phyloP scores from a whole-genome alignment of 139 green algal genomes.

The Spirogloea muscicola region DNA sequence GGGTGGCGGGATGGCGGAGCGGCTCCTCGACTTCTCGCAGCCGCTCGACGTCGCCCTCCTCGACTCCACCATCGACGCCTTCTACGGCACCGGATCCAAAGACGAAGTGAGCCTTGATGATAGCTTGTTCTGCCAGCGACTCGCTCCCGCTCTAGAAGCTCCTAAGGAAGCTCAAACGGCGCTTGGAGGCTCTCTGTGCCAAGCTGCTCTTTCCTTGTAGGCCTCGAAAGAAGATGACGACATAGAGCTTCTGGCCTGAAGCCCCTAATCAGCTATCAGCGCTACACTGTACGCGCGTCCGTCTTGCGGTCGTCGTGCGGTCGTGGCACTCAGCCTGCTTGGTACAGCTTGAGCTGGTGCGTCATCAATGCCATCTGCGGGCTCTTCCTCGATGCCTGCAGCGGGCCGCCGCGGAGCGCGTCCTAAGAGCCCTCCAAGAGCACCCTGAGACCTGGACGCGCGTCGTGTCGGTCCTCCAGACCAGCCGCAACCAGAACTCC shows the following conservation, averaged over 20 bases:
- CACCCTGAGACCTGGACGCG: slow-evolving; percentile 88
- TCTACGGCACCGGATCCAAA: slow-evolving; percentile 67
- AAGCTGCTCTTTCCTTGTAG: no score
- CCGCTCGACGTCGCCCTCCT: slow-evolving; percentile 82
- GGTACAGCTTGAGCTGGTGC: no score
- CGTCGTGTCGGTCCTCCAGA: slow-evolving; percentile 89
- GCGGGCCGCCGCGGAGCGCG: slow-evolving; percentile 72
- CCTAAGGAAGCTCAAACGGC: no score
- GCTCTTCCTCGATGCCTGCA: slow-evolving; percentile 88
- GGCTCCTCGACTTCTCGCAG: slow-evolving; percentile 79
- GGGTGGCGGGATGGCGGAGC: slow-evolving; percentile 50
- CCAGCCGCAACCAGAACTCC: slow-evolving; percentile 75
- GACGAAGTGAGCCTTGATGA: slow-evolving; percentile 61
- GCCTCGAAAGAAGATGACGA: no score
- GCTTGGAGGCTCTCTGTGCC: no score
- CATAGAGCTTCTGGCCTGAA: no score
- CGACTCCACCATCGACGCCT: slow-evolving; percentile 76
- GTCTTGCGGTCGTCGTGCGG: no score
- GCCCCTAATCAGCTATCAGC: no score
- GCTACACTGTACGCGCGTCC: no score
- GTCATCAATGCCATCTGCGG: no score
- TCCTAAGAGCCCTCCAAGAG: slow-evolving; percentile 85
- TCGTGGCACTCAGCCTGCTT: no score
- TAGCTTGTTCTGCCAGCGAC: not conserved
- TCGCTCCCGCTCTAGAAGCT: not conserved